Evolutionary conservation across 2,329 filamentous ascomycete species (phyloP).

Genomic region (Talaromyces piceae): DNA sequence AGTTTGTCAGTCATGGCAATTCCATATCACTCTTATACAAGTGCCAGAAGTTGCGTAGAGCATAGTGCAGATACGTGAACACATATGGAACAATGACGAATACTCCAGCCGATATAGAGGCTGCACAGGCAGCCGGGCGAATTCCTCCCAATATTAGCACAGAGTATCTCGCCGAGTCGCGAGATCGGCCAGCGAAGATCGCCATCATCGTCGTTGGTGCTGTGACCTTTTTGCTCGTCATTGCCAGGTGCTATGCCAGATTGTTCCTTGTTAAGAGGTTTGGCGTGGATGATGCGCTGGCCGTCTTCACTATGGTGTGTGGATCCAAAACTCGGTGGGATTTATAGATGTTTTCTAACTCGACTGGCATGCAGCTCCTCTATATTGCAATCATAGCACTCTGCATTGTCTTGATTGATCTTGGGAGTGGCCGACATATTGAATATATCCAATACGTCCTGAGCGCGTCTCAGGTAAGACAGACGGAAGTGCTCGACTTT

Average conservation of each 20-base stretch:
- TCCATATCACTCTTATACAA: not conserved
- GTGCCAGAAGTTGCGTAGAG: not conserved
- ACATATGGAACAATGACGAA: not conserved
- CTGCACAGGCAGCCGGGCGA: conserved; percentile 20
- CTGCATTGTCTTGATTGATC: conserved; percentile 3
- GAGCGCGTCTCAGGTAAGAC: conserved; percentile 13
- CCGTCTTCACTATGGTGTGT: conserved; percentile 40
- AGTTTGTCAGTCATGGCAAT: not conserved
- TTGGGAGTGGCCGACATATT: conserved; percentile 4
- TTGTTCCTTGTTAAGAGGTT: conserved; percentile 36
- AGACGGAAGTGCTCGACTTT: conserved; percentile 45
- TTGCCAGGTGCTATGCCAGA: conserved; percentile 42
- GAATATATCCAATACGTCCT: conserved; percentile 6
- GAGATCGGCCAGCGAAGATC: conserved; percentile 20
- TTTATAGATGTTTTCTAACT: not conserved
- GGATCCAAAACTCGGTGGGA: not conserved
- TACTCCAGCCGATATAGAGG: conserved; percentile 21
- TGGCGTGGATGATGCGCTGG: conserved; percentile 43
- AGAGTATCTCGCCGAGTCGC: conserved; percentile 22
- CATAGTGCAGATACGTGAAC: not conserved
- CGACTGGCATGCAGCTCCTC: not conserved
- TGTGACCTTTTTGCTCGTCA: conserved; percentile 25
- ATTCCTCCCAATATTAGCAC: conserved; percentile 20
- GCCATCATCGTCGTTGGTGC: conserved; percentile 23
- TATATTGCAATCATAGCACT: conserved; percentile 6